Evolutionary conservation across 495 filamentous ascomycete genomes (phyloP).

Genomic region (Xylaria palmicola): DNA sequence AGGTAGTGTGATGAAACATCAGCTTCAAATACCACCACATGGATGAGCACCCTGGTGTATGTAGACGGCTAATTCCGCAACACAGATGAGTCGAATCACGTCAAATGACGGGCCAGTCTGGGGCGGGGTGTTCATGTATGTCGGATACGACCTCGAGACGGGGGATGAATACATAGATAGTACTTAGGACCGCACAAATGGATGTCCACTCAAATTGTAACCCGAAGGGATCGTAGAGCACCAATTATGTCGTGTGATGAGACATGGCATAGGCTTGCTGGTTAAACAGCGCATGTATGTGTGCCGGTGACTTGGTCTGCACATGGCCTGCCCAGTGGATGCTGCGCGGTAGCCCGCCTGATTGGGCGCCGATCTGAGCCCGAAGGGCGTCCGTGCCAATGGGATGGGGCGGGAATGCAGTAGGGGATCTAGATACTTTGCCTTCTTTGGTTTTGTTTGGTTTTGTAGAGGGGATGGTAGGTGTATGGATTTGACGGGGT

Average conservation of each 20-base stretch:
- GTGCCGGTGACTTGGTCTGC: not conserved
- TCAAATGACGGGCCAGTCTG: not conserved
- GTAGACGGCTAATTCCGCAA: conserved; percentile 1
- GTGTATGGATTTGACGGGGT: too few species aligned
- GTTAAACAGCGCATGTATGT: not conserved
- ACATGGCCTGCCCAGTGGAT: not conserved
- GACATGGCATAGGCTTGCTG: not conserved
- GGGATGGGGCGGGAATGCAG: too few species aligned
- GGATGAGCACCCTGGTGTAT: not conserved
- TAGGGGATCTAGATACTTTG: too few species aligned
- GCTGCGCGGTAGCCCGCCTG: not conserved
- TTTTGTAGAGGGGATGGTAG: too few species aligned
- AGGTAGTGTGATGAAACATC: not conserved
- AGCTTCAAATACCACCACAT: too few species aligned
- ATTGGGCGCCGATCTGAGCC: not conserved
- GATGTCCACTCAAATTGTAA: conserved; percentile 2
- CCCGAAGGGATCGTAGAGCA: not conserved
- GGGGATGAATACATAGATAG: conserved; percentile 6
- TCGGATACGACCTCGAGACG: not conserved
- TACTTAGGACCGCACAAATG: not conserved
- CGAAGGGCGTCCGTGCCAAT: not conserved
- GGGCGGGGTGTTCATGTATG: not conserved
- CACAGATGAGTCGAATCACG: not conserved
- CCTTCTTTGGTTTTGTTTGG: too few species aligned
- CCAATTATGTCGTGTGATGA: not conserved